These are phyloP conservation scores for Tubosaeta brunneosetosa DNA, from an alignment of 768 basidiomycete genomes.

Conservation along the genomic window DNA sequence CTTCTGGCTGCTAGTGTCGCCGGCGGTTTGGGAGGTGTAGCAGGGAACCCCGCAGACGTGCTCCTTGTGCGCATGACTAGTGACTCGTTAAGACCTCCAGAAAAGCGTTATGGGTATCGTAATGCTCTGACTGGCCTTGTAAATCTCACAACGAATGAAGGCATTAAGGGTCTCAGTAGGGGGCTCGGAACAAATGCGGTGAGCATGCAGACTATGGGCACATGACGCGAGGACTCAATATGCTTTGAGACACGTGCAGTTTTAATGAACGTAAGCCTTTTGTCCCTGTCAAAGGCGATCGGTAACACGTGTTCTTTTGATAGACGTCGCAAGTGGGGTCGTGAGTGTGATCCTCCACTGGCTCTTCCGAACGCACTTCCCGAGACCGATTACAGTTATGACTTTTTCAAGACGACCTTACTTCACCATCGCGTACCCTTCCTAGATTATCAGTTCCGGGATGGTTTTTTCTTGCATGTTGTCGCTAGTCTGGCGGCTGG, in stretches of 20 bases:
- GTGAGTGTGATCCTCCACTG: constrained; percentile 41
- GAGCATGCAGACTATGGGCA: constrained; percentile 20
- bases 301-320: constrained; percentile 6
- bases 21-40: constrained; percentile 77
- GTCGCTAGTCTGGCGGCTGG: constrained; percentile 66
- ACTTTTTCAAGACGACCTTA: constrained; percentile 64
- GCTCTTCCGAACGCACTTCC: not conserved
- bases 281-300: not conserved
- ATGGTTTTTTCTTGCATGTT: constrained; percentile 63
- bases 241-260: constrained; percentile 50
- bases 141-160: constrained; percentile 63
- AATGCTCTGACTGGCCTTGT: constrained; percentile 76
- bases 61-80: constrained; percentile 85
- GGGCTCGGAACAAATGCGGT: constrained; percentile 80
- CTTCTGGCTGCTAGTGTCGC: constrained; percentile 65
- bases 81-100: constrained; percentile 69
- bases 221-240: constrained; percentile 7
- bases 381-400: constrained; percentile 48
- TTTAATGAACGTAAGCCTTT: constrained; percentile 63
- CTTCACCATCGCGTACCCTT: constrained; percentile 50
- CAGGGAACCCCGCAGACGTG: constrained; percentile 80
- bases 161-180: constrained; percentile 59
- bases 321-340: constrained; percentile 81
- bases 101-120: constrained; percentile 69
- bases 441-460: constrained; percentile 55